These are phyloP conservation scores for Ogataea siamensis DNA, from an alignment of 805 yeast species.

Conservation along the genomic window DNA sequence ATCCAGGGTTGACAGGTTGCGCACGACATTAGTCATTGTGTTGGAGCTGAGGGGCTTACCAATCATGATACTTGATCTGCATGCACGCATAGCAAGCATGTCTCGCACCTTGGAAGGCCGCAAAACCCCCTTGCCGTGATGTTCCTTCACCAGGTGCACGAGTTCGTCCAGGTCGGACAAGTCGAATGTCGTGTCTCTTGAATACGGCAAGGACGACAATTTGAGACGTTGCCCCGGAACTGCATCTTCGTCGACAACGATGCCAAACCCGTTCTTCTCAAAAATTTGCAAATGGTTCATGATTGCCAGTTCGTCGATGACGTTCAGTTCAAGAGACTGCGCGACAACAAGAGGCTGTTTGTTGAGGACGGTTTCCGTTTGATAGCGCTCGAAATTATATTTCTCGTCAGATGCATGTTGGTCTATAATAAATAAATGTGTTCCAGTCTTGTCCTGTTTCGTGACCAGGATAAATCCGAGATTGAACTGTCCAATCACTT, in stretches of 20 bases:
- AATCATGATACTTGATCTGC: constrained; percentile 91
- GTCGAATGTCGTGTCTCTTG: constrained; percentile 67
- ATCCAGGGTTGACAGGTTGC: constrained; percentile 65
- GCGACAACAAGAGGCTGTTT: constrained; percentile 71
- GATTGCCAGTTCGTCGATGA: constrained; percentile 75
- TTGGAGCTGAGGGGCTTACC: constrained; percentile 63
- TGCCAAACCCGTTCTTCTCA: constrained; percentile 72
- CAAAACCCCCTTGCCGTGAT: constrained; percentile 41
- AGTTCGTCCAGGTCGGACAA: constrained; percentile 73
- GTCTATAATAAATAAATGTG: constrained; percentile 81
- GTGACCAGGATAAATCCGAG: constrained; percentile 87
- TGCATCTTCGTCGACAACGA: constrained; percentile 47
- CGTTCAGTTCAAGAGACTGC: constrained; percentile 56
- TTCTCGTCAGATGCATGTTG: constrained; percentile 99
- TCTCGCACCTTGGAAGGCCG: constrained; percentile 76
- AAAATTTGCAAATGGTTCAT: constrained; percentile 58
- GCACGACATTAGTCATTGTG: constrained; percentile 69
- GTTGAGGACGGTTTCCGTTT: constrained; percentile 52
- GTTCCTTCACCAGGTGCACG: constrained; percentile 60
- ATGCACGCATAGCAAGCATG: constrained; percentile 93
- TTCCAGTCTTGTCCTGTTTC: constrained; percentile 34
- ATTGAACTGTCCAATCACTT: constrained; percentile 89
- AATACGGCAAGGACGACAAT: constrained; percentile 66
- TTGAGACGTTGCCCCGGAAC: constrained; percentile 56
- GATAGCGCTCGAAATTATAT: constrained; percentile 76